These are phyloP conservation scores for Steccherinum ochraceum DNA, from an alignment of 768 basidiomycete species.

Conservation along the genomic window DNA sequence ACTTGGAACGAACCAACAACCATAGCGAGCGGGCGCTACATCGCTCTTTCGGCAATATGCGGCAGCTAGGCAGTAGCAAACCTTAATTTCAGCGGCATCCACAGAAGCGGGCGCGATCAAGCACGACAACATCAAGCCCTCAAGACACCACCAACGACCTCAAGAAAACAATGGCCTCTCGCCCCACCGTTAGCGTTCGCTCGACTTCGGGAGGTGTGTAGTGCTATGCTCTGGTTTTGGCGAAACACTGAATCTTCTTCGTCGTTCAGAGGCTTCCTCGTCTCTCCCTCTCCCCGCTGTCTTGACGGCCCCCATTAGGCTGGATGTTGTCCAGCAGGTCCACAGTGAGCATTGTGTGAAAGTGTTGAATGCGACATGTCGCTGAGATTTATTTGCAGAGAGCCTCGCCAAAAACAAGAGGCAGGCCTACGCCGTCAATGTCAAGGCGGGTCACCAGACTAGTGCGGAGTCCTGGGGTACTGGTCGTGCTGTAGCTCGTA, in stretches of 20 bases:
- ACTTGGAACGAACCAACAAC: too few relatives aligned
- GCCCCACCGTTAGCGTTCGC: conserved; percentile 86
- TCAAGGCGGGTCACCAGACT: conserved; percentile 99
- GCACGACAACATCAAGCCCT: neutral
- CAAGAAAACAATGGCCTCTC: conserved; percentile 51
- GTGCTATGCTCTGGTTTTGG: neutral
- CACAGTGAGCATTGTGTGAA: conserved; percentile 93
- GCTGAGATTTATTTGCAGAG: conserved; percentile 46
- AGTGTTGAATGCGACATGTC: too few relatives aligned
- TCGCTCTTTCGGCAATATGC: too few relatives aligned
- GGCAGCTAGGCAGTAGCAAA: conserved; percentile 4
- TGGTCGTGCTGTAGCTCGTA: conserved; percentile 99
- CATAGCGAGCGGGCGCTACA: too few relatives aligned
- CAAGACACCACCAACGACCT: neutral
- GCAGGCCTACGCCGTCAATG: conserved; percentile 93
- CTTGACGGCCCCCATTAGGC: conserved; percentile 94
- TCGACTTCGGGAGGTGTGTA: conserved; percentile 65
- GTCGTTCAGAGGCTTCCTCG: conserved; percentile 62
- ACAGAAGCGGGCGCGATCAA: neutral
- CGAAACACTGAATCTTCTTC: conserved; percentile 1
- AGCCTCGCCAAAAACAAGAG: conserved; percentile 97
- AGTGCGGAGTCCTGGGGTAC: conserved; percentile 99
- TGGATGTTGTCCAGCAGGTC: conserved; percentile 97
- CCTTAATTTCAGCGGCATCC: conserved; percentile 6
- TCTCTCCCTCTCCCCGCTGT: conserved; percentile 94